Base-by-base conservation (phyloP, 805 yeast species). In the Hanseniaspora meyeri region DNA sequence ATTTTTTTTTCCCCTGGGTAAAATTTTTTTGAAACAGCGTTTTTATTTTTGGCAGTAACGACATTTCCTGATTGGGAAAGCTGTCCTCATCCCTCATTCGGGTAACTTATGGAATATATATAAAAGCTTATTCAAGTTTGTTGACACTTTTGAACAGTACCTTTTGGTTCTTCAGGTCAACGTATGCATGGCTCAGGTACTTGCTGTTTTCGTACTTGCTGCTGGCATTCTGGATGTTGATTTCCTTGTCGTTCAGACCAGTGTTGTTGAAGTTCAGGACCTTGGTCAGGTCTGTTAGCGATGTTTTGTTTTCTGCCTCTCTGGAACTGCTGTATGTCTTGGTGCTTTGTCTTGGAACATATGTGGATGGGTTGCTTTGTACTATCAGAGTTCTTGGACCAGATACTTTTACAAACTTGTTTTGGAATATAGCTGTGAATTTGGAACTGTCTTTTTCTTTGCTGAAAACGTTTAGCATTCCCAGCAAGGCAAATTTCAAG, bases 331-430 rank as follows among this genome's bases (percentile, higher is more conserved):
- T 31, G 14, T 43, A 31, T 12, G 59, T 49, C 43, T 55, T 49
- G 34, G 34, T 40, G 16, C 17, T 31, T 32, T 56, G 37, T 24
- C 43, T 49, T 54, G 59, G 47, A 51, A 40, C 32, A 48, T 47
- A 45, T 14, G 42, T 50, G 11, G 49, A 29, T 19, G 51, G 46
- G 38, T 56, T 56, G 49, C 63, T 66, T 59, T 69, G 72, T 1
- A 69, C 60, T n/a, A 68, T 57, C 10, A 69, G 34, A 9, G 64
- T 60, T 61, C 72, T 65, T 50, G 72, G 72, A 2, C 72, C 72
- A 36, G 59, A 61, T 3, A 68, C 62, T 51, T 61, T 63, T n/a
- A 68, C 56, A 45, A 63, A 53, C 36, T 53, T 51, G 45, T 51
- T 51, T 45, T 51, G 55, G 38, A 51, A 51, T 24, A 51, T 17